A percentile compares a stretch with the other conserved stretches of the same genome.
These are phyloP conservation scores for Candida ipomoeae DNA, from an alignment of 805 yeast species.

Conservation along the genomic window DNA sequence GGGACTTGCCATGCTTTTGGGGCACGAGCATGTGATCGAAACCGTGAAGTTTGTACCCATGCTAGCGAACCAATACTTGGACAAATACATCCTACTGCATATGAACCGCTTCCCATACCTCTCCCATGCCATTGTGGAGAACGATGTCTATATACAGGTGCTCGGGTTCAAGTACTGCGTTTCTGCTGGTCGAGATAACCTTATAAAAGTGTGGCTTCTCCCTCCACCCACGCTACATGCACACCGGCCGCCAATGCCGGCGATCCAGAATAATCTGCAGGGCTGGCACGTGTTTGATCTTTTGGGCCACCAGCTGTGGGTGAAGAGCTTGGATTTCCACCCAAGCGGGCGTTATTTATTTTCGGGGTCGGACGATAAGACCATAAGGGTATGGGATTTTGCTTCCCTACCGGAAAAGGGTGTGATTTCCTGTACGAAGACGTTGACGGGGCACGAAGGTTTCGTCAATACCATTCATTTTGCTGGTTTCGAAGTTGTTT, in stretches of 20 bases:
- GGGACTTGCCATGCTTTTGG: constrained; percentile 61
- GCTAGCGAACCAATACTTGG: constrained; percentile 44
- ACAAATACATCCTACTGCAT: constrained; percentile 36
- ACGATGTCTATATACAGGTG: constrained; percentile 23
- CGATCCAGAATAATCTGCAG: constrained; percentile 47
- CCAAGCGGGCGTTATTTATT: constrained; percentile 70
- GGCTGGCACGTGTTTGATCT: constrained; percentile 57
- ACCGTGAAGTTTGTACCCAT: constrained; percentile 62
- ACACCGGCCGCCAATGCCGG: constrained; percentile 53
- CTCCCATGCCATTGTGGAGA: constrained; percentile 27
- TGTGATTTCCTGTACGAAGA: constrained; percentile 42
- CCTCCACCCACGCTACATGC: constrained; percentile 60
- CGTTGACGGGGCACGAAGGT: constrained; percentile 64
- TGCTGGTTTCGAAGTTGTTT: constrained; percentile 39
- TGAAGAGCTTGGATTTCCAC: constrained; percentile 62
- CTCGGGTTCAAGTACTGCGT: constrained; percentile 70
- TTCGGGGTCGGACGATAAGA: constrained; percentile 76
- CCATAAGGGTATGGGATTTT: constrained; percentile 73
- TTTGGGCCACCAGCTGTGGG: constrained; percentile 84
- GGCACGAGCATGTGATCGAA: constrained; percentile 84
- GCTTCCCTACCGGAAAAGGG: constrained; percentile 38
- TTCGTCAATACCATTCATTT: constrained; percentile 63
- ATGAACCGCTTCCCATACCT: constrained; percentile 29
- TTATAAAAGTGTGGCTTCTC: constrained; percentile 71
- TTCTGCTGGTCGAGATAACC: constrained; percentile 76